Percentiles rank a stretch among this genome's conserved stretches.
Conservation (phyloP, 805 yeast species). For the Cyberlindnera nakhonratchasimensis region DNA sequence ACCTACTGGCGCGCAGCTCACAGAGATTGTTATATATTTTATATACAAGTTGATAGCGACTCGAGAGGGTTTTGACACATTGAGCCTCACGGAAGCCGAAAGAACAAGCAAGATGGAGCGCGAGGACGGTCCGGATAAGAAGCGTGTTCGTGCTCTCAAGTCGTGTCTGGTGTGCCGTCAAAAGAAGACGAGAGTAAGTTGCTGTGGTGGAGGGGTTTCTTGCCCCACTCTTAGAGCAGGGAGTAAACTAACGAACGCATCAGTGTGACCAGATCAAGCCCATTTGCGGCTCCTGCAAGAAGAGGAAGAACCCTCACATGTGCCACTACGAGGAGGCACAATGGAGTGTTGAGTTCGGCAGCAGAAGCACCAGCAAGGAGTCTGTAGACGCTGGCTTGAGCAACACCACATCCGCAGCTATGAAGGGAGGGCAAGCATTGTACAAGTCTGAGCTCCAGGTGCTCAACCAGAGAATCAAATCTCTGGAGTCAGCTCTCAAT, state of each 20-base stretch:
- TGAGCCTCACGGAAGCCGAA: too few species aligned
- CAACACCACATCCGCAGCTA: neutral
- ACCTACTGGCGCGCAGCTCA: too few species aligned
- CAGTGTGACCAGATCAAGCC: slow-evolving; percentile 28
- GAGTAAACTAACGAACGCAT: slow-evolving; percentile 8
- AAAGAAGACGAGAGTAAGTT: slow-evolving; percentile 25
- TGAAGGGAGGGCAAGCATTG: neutral
- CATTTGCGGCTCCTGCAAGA: slow-evolving; percentile 22
- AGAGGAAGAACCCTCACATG: slow-evolving; percentile 13
- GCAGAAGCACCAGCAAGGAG: neutral
- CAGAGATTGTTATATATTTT: too few species aligned
- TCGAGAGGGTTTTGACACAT: too few species aligned
- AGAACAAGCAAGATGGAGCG: slow-evolving; percentile 4
- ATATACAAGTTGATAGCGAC: too few species aligned
- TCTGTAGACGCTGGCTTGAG: neutral
- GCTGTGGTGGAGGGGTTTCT: too few species aligned
- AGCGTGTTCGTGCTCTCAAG: slow-evolving; percentile 22
- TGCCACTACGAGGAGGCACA: slow-evolving; percentile 25
- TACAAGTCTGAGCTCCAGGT: slow-evolving; percentile 4
- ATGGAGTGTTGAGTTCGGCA: slow-evolving; percentile 19
- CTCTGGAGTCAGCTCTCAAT: slow-evolving; percentile 15
- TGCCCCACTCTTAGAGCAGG: too few species aligned
- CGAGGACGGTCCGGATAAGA: slow-evolving; percentile 13
- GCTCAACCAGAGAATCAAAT: slow-evolving; percentile 17
- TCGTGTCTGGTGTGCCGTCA: slow-evolving; percentile 27